Conservation (phyloP, 1,284 basidiomycete genomes). For the Ganoderma leucocontextum region DNA sequence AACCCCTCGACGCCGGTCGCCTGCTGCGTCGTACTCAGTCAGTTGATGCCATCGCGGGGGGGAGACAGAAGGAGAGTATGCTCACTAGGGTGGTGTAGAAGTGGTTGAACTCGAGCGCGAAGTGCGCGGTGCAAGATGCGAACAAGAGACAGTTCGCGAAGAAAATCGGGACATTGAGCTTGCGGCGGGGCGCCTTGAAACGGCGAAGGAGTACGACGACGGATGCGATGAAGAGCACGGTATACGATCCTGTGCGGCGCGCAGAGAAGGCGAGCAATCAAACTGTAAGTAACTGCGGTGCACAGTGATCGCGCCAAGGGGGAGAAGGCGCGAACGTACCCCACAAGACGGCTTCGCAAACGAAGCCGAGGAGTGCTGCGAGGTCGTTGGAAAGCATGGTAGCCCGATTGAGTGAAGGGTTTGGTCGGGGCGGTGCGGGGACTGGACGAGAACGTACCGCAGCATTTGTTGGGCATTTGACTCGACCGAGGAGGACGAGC, state of each 20-base stretch:
- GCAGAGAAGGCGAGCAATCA: not conserved
- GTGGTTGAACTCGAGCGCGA: slow-evolving; percentile 48
- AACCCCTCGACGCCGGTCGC: slow-evolving; percentile 29
- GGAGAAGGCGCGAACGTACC: slow-evolving; percentile 14
- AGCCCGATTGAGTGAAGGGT: not conserved
- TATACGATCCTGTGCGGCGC: slow-evolving; percentile 20
- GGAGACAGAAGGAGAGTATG: not conserved
- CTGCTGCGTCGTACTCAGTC: not conserved
- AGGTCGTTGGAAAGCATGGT: slow-evolving; percentile 33
- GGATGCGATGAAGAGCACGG: slow-evolving; percentile 17
- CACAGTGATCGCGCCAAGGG: not conserved
- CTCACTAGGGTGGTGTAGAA: slow-evolving; percentile 45
- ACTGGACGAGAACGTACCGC: not conserved
- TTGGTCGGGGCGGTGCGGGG: not conserved
- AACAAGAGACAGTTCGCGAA: slow-evolving; percentile 39
- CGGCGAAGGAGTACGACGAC: slow-evolving; percentile 31
- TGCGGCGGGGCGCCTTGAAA: slow-evolving; percentile 9
- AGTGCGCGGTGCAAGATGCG: slow-evolving; percentile 46
- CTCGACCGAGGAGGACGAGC: not conserved
- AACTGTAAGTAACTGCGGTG: not conserved
- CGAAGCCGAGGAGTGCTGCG: slow-evolving; percentile 45
- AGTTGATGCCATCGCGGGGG: not conserved
- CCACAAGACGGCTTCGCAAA: slow-evolving; percentile 44
- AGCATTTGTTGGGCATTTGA: slow-evolving; percentile 4
- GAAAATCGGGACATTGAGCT: slow-evolving; percentile 18